Conservation (phyloP, 257 asterid genomes). For the Knoxia roxburghii region DNA sequence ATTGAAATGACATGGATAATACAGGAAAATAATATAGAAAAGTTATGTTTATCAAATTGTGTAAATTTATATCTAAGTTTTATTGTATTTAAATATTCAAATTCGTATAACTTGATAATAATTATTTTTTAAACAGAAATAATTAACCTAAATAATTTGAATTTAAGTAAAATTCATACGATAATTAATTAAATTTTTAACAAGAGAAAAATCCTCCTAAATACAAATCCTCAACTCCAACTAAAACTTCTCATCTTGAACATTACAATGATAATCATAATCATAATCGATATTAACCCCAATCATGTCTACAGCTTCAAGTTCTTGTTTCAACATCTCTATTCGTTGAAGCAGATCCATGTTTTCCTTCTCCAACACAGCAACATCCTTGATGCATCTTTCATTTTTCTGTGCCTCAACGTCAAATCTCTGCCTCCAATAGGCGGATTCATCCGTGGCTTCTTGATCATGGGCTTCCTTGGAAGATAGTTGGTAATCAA, state of each 20-base stretch:
- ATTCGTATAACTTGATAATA: no score
- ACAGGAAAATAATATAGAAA: no score
- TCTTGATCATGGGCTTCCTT: slow-evolving; percentile 65
- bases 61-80: no score
- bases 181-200: neutral
- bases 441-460: slow-evolving; percentile 99
- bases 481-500: slow-evolving; percentile 57
- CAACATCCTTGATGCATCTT: slow-evolving; percentile 42
- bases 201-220: neutral
- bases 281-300: slow-evolving; percentile 10
- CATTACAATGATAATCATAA: slow-evolving; percentile 28
- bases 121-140: no score
- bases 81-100: no score
- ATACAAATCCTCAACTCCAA: slow-evolving; percentile 3
- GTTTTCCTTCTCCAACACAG: slow-evolving; percentile 49
- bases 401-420: slow-evolving; percentile 47
- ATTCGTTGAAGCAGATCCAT: slow-evolving; percentile 67
- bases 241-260: slow-evolving; percentile 56
- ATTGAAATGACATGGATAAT: no score
- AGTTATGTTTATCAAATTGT: no score
- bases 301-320: slow-evolving; percentile 39
- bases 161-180: no score
- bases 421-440: slow-evolving; percentile 87
- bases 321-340: slow-evolving; percentile 77
- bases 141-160: no score